phyloP scores from a whole-genome alignment of 805 yeast species.

The Suhomyces xylopsoci region DNA sequence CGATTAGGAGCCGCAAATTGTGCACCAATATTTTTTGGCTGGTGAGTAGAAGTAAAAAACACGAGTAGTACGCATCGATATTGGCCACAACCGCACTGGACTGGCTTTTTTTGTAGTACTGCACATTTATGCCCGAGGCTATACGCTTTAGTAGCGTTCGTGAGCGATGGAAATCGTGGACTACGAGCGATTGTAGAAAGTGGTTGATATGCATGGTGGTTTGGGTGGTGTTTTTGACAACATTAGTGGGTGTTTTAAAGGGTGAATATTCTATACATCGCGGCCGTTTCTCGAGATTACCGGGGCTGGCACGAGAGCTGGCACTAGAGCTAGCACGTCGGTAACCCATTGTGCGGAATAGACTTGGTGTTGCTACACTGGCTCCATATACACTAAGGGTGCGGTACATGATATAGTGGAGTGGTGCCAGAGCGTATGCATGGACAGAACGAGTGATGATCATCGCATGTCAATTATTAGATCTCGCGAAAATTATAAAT shows the following conservation, averaged over 20 bases:
- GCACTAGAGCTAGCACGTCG: too few species aligned
- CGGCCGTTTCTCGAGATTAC: too few species aligned
- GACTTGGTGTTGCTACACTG: too few species aligned
- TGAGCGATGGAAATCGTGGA: slow-evolving; percentile 12
- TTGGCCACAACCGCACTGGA: not conserved
- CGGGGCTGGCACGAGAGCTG: too few species aligned
- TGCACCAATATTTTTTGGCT: slow-evolving; percentile 5
- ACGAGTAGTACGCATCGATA: slow-evolving; percentile 13
- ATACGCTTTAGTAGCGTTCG: slow-evolving; percentile 7
- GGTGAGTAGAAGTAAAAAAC: slow-evolving; percentile 8
- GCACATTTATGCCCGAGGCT: slow-evolving; percentile 2
- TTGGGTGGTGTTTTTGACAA: slow-evolving; percentile 2
- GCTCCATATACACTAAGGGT: too few species aligned
- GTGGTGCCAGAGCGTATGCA: too few species aligned
- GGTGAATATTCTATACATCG: too few species aligned
- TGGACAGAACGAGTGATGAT: too few species aligned
- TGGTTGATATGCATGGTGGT: slow-evolving; percentile 11
- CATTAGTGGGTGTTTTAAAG: not conserved
- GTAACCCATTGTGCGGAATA: too few species aligned
- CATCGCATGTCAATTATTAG: too few species aligned
- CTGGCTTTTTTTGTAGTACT: not conserved
- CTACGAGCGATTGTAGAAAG: slow-evolving; percentile 13
- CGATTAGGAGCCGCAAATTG: slow-evolving; percentile 11
- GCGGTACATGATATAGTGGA: too few species aligned
- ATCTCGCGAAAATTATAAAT: too few species aligned